Conservation (phyloP, 1,284 basidiomycete species). For the Ceratobasidium sp. region DNA sequence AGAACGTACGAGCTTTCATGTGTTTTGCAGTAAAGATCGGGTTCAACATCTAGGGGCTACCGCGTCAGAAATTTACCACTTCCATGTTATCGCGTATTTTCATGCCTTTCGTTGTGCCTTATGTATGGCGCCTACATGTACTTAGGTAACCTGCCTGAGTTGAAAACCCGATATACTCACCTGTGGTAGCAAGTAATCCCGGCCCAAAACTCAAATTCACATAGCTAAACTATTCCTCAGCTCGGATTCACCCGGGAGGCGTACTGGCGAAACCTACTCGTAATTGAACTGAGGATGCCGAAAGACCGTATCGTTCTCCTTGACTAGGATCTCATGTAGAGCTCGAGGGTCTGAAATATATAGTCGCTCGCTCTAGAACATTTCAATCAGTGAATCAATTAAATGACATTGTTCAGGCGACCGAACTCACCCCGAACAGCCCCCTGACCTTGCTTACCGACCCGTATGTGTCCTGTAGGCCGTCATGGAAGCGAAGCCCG, state of each 20-base stretch:
- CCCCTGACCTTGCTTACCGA: slow-evolving; percentile 11
- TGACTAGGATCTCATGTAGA: slow-evolving; percentile 34
- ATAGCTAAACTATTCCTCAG: not conserved
- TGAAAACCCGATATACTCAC: too few relatives aligned
- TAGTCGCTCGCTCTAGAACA: slow-evolving; percentile 18
- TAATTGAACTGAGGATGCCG: not conserved
- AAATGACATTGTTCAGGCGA: not conserved
- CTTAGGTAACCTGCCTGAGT: too few relatives aligned
- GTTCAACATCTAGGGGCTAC: slow-evolving; percentile 22
- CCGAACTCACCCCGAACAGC: slow-evolving; percentile 15
- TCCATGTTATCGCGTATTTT: too few relatives aligned
- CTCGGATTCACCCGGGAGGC: not conserved
- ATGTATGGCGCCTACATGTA: slow-evolving; percentile 5
- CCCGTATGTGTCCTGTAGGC: slow-evolving; percentile 20
- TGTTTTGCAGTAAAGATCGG: slow-evolving; percentile 32
- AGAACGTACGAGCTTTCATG: slow-evolving; percentile 18
- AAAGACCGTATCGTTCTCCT: slow-evolving; percentile 17
- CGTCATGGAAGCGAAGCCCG: not conserved
- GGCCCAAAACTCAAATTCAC: slow-evolving; percentile 3
- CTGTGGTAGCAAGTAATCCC: not conserved
- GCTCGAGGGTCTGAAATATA: slow-evolving; percentile 24
- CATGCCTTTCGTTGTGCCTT: slow-evolving; percentile 30
- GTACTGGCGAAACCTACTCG: not conserved
- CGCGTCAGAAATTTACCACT: too few relatives aligned
- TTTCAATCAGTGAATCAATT: not conserved